Base-by-base conservation (phyloP, 1,284 basidiomycete genomes). In the Melanopsichium pennsylvanicum region DNA sequence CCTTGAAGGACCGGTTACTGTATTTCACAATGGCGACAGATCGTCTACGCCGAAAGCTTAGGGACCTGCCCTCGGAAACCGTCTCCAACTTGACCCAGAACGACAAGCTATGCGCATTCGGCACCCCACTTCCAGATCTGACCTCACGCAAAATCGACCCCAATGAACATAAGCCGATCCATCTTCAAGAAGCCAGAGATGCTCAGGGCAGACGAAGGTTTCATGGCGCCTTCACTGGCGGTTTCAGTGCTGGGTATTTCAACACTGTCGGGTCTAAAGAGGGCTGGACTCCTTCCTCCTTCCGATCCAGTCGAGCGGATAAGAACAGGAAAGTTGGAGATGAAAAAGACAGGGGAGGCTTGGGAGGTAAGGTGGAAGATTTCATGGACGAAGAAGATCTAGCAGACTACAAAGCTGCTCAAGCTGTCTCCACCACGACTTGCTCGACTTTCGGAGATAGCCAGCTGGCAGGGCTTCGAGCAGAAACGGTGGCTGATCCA, bases 371-470 rank as follows among this genome's bases (percentile, higher is more conserved):
- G 11, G 88, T 90, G 0, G 92, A 97, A 79, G 95, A 97, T 81
- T 97, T 93, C 81, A 98, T 98, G 95, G 95, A 98, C 82, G 95
- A 97, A 37, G 96, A 98, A 82, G 95, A 97, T 81, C 83, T 95
- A n/a, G 87, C 88, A 32, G 91, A 91, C 63, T 81, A 90, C 59
- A 86, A 85, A 33, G 90, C 91, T 41, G 87, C 86, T 70, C 85
- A 88, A 67, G 87, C 87, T 38, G 81, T 95, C 8, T 45, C 54
- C 18, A 52, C 56, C 8, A 26, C 18, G 12, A 12, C 8, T 13
- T 7, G 27, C 27, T 29, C 27, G n/a, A n/a, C n/a, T n/a, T n/a
- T n/a, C n/a, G n/a, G n/a, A n/a, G n/a, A n/a, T n/a, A n/a, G n/a
- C n/a, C n/a, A n/a, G n/a, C n/a, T n/a, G n/a, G n/a, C n/a, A n/a